A percentile compares a stretch with the other conserved stretches of the same genome.
phyloP scores from a whole-genome alignment of 2,329 filamentous ascomycete species.

The Venturia aucupariae region DNA sequence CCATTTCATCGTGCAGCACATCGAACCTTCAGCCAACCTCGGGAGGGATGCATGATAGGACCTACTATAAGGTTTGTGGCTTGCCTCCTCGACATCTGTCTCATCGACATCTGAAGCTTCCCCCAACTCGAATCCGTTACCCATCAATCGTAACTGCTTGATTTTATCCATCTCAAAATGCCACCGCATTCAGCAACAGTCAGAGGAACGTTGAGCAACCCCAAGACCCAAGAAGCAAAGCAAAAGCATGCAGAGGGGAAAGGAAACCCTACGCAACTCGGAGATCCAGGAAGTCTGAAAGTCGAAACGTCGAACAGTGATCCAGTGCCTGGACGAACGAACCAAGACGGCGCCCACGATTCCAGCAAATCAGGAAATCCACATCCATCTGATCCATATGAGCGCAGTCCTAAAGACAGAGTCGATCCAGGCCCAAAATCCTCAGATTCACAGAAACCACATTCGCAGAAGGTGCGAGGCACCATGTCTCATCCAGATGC shows the following conservation, averaged over 20 bases:
- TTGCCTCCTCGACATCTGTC: background rate
- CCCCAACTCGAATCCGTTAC: background rate
- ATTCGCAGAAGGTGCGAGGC: conserved; percentile 7
- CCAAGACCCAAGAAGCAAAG: conserved; percentile 9
- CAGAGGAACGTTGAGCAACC: conserved; percentile 5
- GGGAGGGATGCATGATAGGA: background rate
- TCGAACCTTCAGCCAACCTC: background rate
- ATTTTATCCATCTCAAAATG: background rate
- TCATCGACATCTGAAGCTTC: background rate
- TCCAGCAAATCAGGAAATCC: background rate
- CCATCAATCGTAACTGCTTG: background rate
- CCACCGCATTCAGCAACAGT: conserved; percentile 10
- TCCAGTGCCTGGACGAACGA: background rate
- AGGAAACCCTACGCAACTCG: background rate
- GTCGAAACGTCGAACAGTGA: background rate
- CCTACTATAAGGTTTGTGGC: background rate
- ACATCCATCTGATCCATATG: conserved; percentile 6
- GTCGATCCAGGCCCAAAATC: background rate
- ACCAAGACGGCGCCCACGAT: conserved; percentile 1
- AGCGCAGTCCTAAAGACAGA: background rate
- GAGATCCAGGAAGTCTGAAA: conserved; percentile 11
- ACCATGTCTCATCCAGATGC: conserved; percentile 5
- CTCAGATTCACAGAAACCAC: background rate
- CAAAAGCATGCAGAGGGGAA: conserved; percentile 1
- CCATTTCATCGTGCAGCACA: background rate